Conservation (phyloP, 108 stramenopile genomes). For the Aurantiochytrium sp. region DNA sequence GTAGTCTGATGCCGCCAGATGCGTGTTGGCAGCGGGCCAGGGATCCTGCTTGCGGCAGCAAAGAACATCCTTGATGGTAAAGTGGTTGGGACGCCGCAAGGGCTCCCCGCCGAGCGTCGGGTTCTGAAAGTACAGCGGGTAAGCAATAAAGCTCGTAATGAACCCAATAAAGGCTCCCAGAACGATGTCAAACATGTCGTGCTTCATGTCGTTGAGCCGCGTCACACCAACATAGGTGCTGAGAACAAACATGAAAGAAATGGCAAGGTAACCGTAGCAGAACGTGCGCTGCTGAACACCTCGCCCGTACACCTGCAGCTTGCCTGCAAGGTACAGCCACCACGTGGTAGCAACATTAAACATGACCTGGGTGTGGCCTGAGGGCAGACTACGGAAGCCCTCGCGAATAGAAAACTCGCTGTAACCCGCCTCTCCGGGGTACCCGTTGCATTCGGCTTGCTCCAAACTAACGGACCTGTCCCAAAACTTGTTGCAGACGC, state of each 20-base stretch:
- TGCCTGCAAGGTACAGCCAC: not conserved
- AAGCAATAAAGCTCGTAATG: not conserved
- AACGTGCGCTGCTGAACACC: not conserved
- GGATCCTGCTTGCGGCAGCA: not conserved
- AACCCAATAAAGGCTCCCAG: not conserved
- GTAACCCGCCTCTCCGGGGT: not conserved
- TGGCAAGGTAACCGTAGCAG: not conserved
- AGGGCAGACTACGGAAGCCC: not conserved
- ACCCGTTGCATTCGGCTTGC: not conserved
- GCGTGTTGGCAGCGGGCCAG: not conserved
- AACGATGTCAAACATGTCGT: not conserved
- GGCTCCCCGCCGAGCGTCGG: not conserved
- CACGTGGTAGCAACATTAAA: not conserved
- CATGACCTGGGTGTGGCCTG: not conserved
- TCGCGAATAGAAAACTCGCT: not conserved
- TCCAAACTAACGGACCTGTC: not conserved
- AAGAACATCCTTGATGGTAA: not conserved
- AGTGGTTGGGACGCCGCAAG: not conserved
- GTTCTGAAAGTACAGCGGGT: not conserved
- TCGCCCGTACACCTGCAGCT: not conserved
- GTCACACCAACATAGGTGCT: not conserved
- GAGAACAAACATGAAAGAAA: not conserved
- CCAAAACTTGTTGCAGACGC: not conserved
- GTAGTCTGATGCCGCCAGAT: not conserved
- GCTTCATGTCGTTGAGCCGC: not conserved